Base-by-base conservation (phyloP, 208 protist species). In the Acanthamoeba royreba region DNA sequence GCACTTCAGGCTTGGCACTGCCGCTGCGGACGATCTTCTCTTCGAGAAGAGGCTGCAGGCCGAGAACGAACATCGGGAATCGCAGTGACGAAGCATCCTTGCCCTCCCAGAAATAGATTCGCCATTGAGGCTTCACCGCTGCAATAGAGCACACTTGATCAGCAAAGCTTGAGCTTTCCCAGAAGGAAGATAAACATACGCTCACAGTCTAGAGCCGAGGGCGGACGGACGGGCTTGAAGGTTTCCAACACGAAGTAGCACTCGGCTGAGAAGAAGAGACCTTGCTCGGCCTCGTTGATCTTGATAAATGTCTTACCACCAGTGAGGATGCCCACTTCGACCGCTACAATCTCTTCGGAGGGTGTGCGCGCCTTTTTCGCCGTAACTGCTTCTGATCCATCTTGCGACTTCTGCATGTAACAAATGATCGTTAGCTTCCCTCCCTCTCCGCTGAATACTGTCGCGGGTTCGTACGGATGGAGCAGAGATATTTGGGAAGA, bases 231-330 rank as follows among this genome's bases (percentile, higher is more conserved):
- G 49, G 40, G 38, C 74, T 85, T 85, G 43, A 53, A 85, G 74
- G 38, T 85, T 45, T 85, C 74, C 11, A 85, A 31, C 7, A 85
- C 25, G 43, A 85, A 85, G 74, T 85, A 85, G 74, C 74, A 85
- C 7, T 85, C 74, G 74, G 74, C 74, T 1, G 74, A 85, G 74
- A 85, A 85, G 74, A 85, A 85, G 74, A 85, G 74, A 4, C 74
- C 74, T 45, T 85, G 74, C 74, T 85, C 74, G 74, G 74, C 74
- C 74, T 85, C 74, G 74, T 85, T 46, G 43, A 85, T 28, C 74
- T 85, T 85, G 74, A 85, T 85, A 45, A 85, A 85, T 38, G 74
- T 85, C 74, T 85, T 85, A 45, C 74, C 74, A 45, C 74, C 74
- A 22, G 74, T 85, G 25, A 85, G 74, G 74, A 85, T 53, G 42